Evolutionary conservation across 495 filamentous ascomycete genomes (phyloP), one percentile per base, ranked within the genome.

Genomic region (Tuber magnatum): DNA sequence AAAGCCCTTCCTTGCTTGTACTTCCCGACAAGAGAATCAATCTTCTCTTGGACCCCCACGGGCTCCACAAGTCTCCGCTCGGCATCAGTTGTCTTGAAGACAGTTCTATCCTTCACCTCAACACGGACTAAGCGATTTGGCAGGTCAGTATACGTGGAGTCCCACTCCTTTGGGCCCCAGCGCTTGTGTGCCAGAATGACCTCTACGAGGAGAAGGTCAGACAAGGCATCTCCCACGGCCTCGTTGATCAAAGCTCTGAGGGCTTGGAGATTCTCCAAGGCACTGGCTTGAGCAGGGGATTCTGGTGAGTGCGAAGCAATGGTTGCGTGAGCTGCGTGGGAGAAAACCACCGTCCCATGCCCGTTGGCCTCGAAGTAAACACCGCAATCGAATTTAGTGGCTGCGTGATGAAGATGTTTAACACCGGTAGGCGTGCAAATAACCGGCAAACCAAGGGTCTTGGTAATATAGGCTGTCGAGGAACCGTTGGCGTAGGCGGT

Each of bases 301-400:
- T 96, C 91, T 3, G 95, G 94, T 80, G 93, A 88, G 69, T 90
- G 89, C 73, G 86, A 90, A 74, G 88, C 87, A 85, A 98, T 94
- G 41, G 87, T 86, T 78, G 90, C 91, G 16, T 94, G 83, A 0
- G 95, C 94, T 69, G 89, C 87, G 48, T 90, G 89, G 3, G 93
- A 97, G 87, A 99, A 99, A 56, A 97, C 89, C 39, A 98, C 92
- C 39, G 95, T 99, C 73, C 95, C 95, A 83, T 99, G 95, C 70
- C 95, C 95, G 81, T 99, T 99, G 71, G 95, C 95, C 85, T 99
- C 95, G 81, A 99, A 99, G 85, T 99, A 99, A 72, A 98, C 93
- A 65, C 95, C 95, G 71, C 97, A 90, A 81, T 98, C 96, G 80
- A 93, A 96, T 38, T 91, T 91, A 73, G 91, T 88, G 42, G 95